These are phyloP conservation scores for Discostella pseudostelligera DNA, from an alignment of 108 stramenopile species.

Conservation along the genomic window DNA sequence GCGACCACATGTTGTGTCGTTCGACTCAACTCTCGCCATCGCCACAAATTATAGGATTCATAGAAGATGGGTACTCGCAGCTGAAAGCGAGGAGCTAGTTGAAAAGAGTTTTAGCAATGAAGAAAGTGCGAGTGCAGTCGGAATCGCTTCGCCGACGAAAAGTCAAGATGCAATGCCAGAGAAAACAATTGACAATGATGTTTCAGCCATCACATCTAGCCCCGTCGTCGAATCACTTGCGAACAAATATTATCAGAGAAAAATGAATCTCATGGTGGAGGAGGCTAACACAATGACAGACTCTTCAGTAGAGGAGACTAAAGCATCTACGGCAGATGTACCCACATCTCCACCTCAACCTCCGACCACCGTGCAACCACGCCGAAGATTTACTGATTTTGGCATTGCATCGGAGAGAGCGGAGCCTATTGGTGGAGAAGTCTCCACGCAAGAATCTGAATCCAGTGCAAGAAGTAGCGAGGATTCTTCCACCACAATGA, in stretches of 20 bases:
- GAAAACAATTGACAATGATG: neutral
- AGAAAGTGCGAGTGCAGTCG: too few relatives aligned
- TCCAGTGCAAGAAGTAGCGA: too few relatives aligned
- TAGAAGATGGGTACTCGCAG: too few relatives aligned
- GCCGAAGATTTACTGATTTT: constrained; percentile 16
- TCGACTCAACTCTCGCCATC: too few relatives aligned
- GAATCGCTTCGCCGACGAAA: too few relatives aligned
- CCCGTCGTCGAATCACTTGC: constrained; percentile 1
- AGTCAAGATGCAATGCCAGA: too few relatives aligned
- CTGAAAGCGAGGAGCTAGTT: too few relatives aligned
- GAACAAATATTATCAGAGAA: constrained; percentile 1
- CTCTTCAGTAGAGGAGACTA: neutral
- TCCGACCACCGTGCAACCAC: neutral
- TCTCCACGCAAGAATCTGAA: neutral
- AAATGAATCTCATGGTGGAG: neutral
- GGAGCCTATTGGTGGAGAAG: constrained; percentile 1
- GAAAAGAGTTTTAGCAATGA: too few relatives aligned
- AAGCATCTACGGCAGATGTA: neutral
- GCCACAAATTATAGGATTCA: neutral
- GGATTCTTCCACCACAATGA: neutral
- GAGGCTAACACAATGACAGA: neutral
- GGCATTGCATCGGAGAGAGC: constrained; percentile 16
- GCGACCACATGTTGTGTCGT: too few relatives aligned
- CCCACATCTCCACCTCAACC: neutral
- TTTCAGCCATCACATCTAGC: too few relatives aligned